A percentile compares a stretch with the other conserved stretches of the same genome.
Conservation (phyloP, 768 basidiomycete genomes). For the Psilocybe cubensis region DNA sequence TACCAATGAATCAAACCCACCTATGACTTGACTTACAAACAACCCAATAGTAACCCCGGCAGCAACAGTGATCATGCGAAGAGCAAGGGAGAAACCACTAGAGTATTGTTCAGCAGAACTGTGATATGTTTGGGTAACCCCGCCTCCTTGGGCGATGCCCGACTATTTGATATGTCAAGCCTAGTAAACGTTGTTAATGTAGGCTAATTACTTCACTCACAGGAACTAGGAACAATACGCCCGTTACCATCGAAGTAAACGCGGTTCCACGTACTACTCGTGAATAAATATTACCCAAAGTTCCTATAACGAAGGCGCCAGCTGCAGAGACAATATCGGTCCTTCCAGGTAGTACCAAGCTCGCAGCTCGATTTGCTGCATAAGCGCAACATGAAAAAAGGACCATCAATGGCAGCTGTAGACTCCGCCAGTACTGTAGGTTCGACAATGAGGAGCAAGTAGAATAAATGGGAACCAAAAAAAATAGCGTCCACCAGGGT, state of each 20-base stretch:
- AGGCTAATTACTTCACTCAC: conserved; percentile 46
- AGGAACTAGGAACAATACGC: conserved; percentile 89
- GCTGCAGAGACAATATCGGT: conserved; percentile 78
- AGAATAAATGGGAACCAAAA: conserved; percentile 80
- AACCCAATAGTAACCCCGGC: conserved; percentile 86
- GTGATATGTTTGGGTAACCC: conserved; percentile 62
- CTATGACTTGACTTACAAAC: conserved; percentile 76
- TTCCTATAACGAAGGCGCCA: conserved; percentile 78
- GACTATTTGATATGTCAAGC: conserved; percentile 46
- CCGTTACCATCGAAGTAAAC: conserved; percentile 91
- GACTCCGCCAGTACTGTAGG: conserved; percentile 70
- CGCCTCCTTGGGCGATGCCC: conserved; percentile 76
- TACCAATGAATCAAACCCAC: conserved; percentile 25
- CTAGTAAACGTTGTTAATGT: background rate
- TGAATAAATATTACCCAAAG: conserved; percentile 84
- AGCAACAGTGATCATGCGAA: conserved; percentile 84
- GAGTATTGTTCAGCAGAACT: conserved; percentile 73
- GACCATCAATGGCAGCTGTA: conserved; percentile 80
- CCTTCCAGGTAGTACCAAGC: conserved; percentile 62
- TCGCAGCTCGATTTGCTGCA: conserved; percentile 68
- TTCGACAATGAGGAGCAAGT: conserved; percentile 75
- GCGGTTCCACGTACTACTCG: conserved; percentile 77
- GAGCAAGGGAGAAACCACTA: conserved; percentile 76
- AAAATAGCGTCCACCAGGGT: conserved; percentile 81
- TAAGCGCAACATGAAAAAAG: conserved; percentile 76